phyloP scores from a whole-genome alignment of 139 green algal species.

The Asterochloris erici region DNA sequence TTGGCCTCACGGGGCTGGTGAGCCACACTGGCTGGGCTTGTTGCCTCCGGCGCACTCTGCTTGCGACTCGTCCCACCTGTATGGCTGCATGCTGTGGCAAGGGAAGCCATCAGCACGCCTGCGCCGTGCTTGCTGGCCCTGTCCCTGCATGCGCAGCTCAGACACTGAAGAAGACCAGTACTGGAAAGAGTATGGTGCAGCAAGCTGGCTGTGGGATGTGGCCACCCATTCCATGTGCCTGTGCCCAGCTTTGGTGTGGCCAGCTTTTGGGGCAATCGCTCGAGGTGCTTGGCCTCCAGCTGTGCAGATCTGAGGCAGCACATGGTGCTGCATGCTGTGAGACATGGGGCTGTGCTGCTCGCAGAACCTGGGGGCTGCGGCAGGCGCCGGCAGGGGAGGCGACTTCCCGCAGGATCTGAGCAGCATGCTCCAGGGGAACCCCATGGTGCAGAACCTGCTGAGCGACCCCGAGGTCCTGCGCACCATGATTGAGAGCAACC shows the following conservation, averaged over 20 bases:
- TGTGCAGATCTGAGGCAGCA: not conserved
- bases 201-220: no score
- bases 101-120: not conserved
- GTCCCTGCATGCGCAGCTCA: no score
- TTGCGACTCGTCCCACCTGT: not conserved
- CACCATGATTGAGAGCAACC: slow-evolving; percentile 74
- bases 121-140: not conserved
- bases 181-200: no score
- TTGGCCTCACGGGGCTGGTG: slow-evolving; percentile 5
- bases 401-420: not conserved
- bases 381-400: no score
- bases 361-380: no score
- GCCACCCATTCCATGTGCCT: no score
- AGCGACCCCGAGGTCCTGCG: slow-evolving; percentile 85
- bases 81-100: not conserved
- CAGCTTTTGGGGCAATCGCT: no score
- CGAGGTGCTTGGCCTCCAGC: not conserved
- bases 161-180: no score
- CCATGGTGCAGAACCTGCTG: slow-evolving; percentile 72
- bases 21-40: not conserved
- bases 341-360: not conserved
- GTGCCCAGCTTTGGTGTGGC: no score
- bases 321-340: not conserved
- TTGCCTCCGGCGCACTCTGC: not conserved
- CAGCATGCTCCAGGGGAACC: slow-evolving; percentile 6